A percentile compares a stretch with the other conserved stretches of the same genome.
Conservation (phyloP, 1,284 basidiomycete species). For the Afroboletus lepidellus region DNA sequence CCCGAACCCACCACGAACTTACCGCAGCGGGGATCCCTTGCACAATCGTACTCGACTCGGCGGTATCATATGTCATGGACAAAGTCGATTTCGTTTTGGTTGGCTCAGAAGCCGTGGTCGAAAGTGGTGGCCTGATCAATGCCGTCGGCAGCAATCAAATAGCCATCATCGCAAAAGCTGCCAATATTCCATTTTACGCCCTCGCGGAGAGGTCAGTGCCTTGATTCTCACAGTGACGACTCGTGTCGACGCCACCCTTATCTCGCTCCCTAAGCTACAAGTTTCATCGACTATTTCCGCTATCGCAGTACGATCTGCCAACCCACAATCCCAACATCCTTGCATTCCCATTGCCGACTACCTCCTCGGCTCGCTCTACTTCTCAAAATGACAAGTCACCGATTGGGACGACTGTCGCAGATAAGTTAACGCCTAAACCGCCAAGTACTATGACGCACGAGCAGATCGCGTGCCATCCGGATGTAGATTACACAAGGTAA, state of each 20-base stretch:
- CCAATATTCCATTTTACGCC: constrained; percentile 96
- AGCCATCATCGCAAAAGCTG: constrained; percentile 92
- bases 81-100: constrained; percentile 94
- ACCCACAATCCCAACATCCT: constrained; percentile 73
- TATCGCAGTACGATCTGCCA: constrained; percentile 96
- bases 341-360: constrained; percentile 50
- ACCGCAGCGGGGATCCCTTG: constrained; percentile 89
- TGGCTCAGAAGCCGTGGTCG: constrained; percentile 96
- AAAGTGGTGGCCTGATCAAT: constrained; percentile 87
- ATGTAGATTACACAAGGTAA: constrained; percentile 82
- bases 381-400: constrained; percentile 18
- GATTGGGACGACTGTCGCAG: constrained; percentile 12
- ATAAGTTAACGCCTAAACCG: constrained; percentile 24
- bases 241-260: constrained; percentile 25
- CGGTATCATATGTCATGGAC: constrained; percentile 96
- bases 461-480: constrained; percentile 73
- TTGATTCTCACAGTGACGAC: constrained; percentile 18
- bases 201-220: constrained; percentile 82
- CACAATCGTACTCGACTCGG: constrained; percentile 93
- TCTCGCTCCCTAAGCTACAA: constrained; percentile 72
- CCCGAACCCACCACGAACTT: constrained; percentile 85
- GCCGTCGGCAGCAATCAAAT: constrained; percentile 95
- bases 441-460: constrained; percentile 62
- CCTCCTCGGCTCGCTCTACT: constrained; percentile 27
- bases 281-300: constrained; percentile 94